Conservation (phyloP, 768 basidiomycete genomes). For the Mycena kentingensis region DNA sequence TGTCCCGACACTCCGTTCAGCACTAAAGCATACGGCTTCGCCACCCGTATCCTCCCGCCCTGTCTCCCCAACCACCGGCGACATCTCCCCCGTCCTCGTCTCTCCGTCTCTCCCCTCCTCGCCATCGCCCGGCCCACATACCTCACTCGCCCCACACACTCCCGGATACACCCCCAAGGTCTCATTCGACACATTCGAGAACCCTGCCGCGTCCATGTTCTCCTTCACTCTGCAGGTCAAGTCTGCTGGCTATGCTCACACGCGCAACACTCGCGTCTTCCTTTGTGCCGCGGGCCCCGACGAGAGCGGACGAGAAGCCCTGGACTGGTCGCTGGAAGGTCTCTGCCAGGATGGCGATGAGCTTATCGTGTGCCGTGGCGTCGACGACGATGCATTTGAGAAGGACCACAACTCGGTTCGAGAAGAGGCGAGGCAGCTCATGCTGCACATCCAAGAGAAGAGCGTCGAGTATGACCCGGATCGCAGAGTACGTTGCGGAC, state of each 20-base stretch:
- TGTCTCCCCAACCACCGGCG: conserved; percentile 19
- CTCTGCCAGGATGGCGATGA: conserved; percentile 91
- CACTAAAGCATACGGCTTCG: conserved; percentile 49
- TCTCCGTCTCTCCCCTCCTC: conserved; percentile 17
- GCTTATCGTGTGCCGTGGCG: conserved; percentile 86
- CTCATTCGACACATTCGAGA: conserved; percentile 87
- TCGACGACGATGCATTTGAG: conserved; percentile 84
- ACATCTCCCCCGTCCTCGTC: conserved; percentile 24
- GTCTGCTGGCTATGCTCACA: conserved; percentile 76
- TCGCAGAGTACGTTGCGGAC: conserved; percentile 72
- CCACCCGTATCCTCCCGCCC: conserved; percentile 30
- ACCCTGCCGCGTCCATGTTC: conserved; percentile 80
- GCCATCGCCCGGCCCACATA: conserved; percentile 16
- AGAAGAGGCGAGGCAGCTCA: conserved; percentile 84
- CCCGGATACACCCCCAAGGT: conserved; percentile 65
- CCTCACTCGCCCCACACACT: conserved; percentile 21
- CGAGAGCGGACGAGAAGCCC: conserved; percentile 83
- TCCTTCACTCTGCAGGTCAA: conserved; percentile 86
- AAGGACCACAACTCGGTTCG: conserved; percentile 76
- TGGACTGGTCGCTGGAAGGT: conserved; percentile 90
- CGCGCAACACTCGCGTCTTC: conserved; percentile 80
- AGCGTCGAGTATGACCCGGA: conserved; percentile 76
- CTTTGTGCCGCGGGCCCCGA: conserved; percentile 87
- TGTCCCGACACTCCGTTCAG: conserved; percentile 48
- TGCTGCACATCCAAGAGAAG: conserved; percentile 78